A percentile compares a stretch with the other conserved stretches of the same genome.
Evolutionary conservation across 495 filamentous ascomycete genomes (phyloP).

Genomic region (Neurospora sp.): DNA sequence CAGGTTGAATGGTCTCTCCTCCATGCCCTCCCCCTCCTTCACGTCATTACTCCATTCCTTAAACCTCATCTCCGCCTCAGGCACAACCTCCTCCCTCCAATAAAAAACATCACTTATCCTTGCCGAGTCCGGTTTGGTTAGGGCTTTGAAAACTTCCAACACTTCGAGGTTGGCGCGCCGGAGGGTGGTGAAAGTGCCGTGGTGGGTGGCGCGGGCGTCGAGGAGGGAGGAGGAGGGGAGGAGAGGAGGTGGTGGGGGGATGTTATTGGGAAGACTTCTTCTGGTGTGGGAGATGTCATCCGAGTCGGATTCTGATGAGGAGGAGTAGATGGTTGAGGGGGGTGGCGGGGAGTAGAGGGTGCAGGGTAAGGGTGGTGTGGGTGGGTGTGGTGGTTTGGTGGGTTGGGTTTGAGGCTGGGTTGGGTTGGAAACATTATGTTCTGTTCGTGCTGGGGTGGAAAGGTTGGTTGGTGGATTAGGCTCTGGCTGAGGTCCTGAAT

Average conservation of each 20-base stretch:
- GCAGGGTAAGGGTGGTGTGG: no score
- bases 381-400: no score
- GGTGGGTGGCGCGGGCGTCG: background rate
- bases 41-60: background rate
- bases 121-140: background rate
- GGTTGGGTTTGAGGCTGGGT: no score
- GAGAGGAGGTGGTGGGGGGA: background rate
- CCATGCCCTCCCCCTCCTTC: background rate
- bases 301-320: no score
- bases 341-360: no score
- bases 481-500: no score
- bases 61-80: background rate
- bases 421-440: no score
- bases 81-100: background rate
- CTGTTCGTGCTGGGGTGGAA: no score
- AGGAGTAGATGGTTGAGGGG: no score
- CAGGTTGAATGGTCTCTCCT: background rate
- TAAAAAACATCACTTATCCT: constrained; percentile 1
- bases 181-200: constrained; percentile 9
- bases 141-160: background rate
- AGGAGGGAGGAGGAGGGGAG: background rate
- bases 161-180: constrained; percentile 4
- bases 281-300: no score
- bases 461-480: no score
- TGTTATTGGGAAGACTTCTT: background rate